Percentiles rank a stretch among this genome's conserved stretches.
Conservation (phyloP, 75 land plant species). For the Sequoia sempervirens region DNA sequence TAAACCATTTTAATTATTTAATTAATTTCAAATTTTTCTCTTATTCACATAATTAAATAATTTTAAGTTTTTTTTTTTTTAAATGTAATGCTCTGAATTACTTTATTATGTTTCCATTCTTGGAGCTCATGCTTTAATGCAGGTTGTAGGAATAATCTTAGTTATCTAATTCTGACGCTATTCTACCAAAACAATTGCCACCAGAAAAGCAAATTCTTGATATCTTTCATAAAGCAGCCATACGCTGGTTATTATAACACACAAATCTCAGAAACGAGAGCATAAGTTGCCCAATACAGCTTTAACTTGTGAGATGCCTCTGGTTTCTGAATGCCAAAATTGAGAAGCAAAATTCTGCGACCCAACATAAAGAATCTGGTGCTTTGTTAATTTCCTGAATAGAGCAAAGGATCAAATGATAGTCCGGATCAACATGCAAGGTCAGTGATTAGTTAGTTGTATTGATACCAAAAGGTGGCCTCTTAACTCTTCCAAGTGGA, state of each 20-base stretch:
- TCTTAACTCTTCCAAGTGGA: constrained; percentile 34
- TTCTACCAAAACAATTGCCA: background rate
- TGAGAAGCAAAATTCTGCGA: background rate
- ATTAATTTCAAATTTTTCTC: too few relatives aligned
- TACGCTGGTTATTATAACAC: constrained; percentile 1
- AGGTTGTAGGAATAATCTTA: background rate
- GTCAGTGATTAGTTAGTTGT: constrained; percentile 10
- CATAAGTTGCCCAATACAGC: background rate
- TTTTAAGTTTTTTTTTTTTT: too few relatives aligned
- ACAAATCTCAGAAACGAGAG: constrained; percentile 5
- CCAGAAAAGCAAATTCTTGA: background rate
- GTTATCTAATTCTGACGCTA: background rate
- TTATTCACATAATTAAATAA: too few relatives aligned
- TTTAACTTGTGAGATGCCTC: constrained; percentile 5
- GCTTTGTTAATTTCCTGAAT: background rate
- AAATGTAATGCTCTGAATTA: background rate
- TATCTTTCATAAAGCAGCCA: constrained; percentile 5
- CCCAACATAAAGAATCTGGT: background rate
- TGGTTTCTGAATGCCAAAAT: background rate
- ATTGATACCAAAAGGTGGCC: background rate
- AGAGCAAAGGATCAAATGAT: background rate
- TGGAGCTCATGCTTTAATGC: background rate
- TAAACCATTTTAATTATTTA: too few relatives aligned
- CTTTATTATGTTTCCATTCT: background rate
- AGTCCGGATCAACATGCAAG: background rate